Conservation (phyloP, 2,329 filamentous ascomycete genomes). For the Aspergillus tamarii region DNA sequence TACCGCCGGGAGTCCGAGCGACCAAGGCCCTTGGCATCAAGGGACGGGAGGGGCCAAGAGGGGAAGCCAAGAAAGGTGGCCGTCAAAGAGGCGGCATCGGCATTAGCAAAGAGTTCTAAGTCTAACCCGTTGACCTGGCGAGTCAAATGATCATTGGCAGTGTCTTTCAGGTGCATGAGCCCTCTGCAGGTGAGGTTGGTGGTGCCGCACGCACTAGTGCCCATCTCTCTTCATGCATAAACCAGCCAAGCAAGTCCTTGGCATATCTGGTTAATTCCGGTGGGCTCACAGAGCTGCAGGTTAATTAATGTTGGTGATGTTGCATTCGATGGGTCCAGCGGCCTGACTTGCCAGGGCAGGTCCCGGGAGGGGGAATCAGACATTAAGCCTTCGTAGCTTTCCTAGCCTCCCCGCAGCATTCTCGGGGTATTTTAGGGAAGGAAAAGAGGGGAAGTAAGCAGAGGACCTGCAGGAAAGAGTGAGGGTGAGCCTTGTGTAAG, state of each 20-base stretch:
- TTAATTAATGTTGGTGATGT: not conserved
- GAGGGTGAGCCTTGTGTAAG: not conserved
- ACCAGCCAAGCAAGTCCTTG: slow-evolving; percentile 1
- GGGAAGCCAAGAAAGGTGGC: not conserved
- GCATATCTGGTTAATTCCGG: not conserved
- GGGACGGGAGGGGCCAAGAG: slow-evolving; percentile 5
- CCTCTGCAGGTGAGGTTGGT: slow-evolving; percentile 4
- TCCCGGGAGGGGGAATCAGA: not conserved
- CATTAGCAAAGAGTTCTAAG: not conserved
- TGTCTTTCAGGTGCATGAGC: slow-evolving; percentile 8
- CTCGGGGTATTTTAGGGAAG: not conserved
- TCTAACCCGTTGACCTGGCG: not conserved
- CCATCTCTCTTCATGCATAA: not conserved
- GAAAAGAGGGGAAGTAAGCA: not conserved
- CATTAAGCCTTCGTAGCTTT: not conserved
- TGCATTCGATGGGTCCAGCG: not conserved
- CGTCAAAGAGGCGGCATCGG: not conserved
- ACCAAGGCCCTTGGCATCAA: slow-evolving; percentile 12
- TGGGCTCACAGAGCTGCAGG: slow-evolving; percentile 1
- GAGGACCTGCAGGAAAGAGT: not conserved
- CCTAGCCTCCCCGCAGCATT: not conserved
- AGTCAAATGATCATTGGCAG: slow-evolving; percentile 11
- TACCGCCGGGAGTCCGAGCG: slow-evolving; percentile 18
- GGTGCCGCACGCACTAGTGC: not conserved
- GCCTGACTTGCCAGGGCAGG: not conserved